Conservation (phyloP, 148 eudicot species). For the Fagopyrum tataricum region DNA sequence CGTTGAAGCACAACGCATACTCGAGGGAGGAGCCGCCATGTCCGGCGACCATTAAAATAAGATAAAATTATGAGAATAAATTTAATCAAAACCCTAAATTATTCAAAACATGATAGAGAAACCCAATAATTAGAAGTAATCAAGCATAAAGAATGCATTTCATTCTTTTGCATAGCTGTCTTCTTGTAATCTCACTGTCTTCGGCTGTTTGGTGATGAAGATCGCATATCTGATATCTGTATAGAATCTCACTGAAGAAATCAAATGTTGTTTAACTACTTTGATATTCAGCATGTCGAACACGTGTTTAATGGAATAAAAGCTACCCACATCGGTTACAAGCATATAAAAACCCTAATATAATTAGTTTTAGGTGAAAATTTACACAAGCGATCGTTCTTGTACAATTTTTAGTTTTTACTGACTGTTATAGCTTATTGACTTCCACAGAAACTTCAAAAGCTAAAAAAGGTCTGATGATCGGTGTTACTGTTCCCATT, state of each 20-base stretch:
- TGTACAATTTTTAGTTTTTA: too few species aligned
- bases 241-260: background rate
- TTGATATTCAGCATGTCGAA: too few species aligned
- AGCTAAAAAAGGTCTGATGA: background rate
- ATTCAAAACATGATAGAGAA: background rate
- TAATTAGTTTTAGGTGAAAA: too few species aligned
- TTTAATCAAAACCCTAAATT: background rate
- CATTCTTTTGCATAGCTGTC: background rate
- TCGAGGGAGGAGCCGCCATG: background rate
- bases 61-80: background rate
- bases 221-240: background rate
- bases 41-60: background rate
- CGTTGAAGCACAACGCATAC: background rate
- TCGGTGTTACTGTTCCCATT: background rate
- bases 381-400: too few species aligned
- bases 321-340: too few species aligned
- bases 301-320: too few species aligned
- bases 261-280: too few species aligned
- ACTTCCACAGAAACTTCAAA: background rate
- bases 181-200: background rate
- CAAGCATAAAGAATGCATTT: background rate
- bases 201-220: background rate
- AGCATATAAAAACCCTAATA: too few species aligned
- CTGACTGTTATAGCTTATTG: background rate
- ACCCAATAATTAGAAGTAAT: background rate